phyloP scores from a whole-genome alignment of 2,329 filamentous ascomycete genomes.

The Cercospora zeae-maydis region DNA sequence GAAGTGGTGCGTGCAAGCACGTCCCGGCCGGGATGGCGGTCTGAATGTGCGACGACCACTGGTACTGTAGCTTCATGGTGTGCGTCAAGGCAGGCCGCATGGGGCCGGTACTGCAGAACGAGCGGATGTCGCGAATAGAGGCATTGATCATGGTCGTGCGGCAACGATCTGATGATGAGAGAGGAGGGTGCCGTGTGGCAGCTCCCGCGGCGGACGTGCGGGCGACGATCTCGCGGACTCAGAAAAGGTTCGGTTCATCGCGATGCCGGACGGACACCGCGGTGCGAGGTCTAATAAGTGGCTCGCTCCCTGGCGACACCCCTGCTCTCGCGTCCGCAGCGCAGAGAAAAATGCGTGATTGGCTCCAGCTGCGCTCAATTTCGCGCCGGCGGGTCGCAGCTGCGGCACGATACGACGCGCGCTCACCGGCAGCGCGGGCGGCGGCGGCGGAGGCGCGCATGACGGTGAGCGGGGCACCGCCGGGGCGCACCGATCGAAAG shows the following conservation, averaged over 20 bases:
- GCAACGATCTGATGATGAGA: neutral
- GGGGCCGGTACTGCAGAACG: too few relatives aligned
- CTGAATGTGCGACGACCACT: too few relatives aligned
- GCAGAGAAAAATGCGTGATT: neutral
- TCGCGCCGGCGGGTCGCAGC: neutral
- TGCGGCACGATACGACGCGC: neutral
- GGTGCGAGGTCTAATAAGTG: neutral
- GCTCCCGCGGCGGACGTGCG: neutral
- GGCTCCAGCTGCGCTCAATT: neutral
- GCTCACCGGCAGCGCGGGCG: neutral
- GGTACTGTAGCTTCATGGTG: too few relatives aligned
- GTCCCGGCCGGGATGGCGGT: too few relatives aligned
- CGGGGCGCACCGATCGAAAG: too few relatives aligned
- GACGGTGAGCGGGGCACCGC: neutral
- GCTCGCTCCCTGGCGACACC: neutral
- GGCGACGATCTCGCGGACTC: neutral
- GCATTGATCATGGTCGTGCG: neutral
- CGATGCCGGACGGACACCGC: slow-evolving; percentile 3
- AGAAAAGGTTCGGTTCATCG: slow-evolving; percentile 11
- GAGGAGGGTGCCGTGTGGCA: neutral
- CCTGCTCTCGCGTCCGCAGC: neutral
- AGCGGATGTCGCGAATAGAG: too few relatives aligned
- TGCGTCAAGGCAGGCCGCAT: too few relatives aligned
- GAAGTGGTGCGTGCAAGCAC: too few relatives aligned
- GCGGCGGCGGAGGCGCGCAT: neutral